These are phyloP conservation scores for Fusarium palustre DNA, from an alignment of 2,329 filamentous ascomycete species.

Conservation along the genomic window DNA sequence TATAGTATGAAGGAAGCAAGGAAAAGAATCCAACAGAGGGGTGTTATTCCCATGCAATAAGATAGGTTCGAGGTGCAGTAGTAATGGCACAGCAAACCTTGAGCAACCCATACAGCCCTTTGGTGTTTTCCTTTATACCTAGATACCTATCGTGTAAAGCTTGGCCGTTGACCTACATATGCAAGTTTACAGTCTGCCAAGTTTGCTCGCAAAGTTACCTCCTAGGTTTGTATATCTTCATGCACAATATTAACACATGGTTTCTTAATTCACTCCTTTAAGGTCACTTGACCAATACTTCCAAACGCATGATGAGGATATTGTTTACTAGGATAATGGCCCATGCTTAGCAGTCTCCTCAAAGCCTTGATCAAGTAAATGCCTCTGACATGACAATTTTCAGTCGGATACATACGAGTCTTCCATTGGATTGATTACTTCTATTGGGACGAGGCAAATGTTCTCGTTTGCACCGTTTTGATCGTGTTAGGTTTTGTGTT, in stretches of 20 bases:
- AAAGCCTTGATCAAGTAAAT: background rate
- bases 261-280: background rate
- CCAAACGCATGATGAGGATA: background rate
- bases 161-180: conserved; percentile 3
- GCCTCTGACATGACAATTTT: background rate
- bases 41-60: background rate
- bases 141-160: background rate
- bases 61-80: background rate
- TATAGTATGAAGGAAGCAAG: background rate
- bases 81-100: background rate
- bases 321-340: no score
- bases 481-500: background rate
- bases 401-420: no score
- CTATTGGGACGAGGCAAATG: no score
- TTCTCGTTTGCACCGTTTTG: background rate
- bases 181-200: background rate
- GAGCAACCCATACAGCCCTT: background rate
- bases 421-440: background rate
- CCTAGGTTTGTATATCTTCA: background rate
- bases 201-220: background rate
- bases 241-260: background rate
- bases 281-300: background rate
- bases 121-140: background rate
- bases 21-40: background rate
- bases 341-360: background rate